These are phyloP conservation scores for Kodamaea suecica DNA, from an alignment of 1,139 yeast genomes.

Conservation along the genomic window DNA sequence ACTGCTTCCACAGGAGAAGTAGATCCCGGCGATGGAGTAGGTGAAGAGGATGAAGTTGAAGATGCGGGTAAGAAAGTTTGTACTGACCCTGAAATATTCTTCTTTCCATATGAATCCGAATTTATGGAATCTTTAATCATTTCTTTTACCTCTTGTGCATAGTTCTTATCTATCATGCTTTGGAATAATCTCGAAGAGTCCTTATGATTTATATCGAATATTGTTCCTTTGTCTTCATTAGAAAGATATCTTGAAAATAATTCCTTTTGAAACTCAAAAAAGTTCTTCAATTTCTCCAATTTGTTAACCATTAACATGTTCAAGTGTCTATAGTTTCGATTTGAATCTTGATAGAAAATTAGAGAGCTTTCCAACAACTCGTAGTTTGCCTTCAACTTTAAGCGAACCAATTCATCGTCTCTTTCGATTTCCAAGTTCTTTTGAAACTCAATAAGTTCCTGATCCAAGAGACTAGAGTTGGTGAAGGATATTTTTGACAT, in stretches of 20 bases:
- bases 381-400: constrained; percentile 34
- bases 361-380: constrained; percentile 33
- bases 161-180: constrained; percentile 32
- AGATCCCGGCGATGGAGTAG: constrained; percentile 4
- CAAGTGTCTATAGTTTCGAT: constrained; percentile 34
- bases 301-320: constrained; percentile 32
- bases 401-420: constrained; percentile 36
- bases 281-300: constrained; percentile 38
- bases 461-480: constrained; percentile 24
- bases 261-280: constrained; percentile 38
- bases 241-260: constrained; percentile 25
- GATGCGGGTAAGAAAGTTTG: too few relatives aligned
- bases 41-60: constrained; percentile 3
- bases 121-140: constrained; percentile 16
- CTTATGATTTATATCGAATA: constrained; percentile 33
- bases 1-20: not conserved
- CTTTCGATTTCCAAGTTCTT: constrained; percentile 36
- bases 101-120: constrained; percentile 9
- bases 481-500: constrained; percentile 25
- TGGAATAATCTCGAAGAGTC: constrained; percentile 36
- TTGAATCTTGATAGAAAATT: constrained; percentile 39
- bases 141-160: constrained; percentile 27
- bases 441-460: constrained; percentile 28
- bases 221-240: constrained; percentile 21
- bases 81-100: not conserved